Base-by-base conservation (phyloP, 192 early-diverging fungal genomes). In the Chytriomyces hyalinus region DNA sequence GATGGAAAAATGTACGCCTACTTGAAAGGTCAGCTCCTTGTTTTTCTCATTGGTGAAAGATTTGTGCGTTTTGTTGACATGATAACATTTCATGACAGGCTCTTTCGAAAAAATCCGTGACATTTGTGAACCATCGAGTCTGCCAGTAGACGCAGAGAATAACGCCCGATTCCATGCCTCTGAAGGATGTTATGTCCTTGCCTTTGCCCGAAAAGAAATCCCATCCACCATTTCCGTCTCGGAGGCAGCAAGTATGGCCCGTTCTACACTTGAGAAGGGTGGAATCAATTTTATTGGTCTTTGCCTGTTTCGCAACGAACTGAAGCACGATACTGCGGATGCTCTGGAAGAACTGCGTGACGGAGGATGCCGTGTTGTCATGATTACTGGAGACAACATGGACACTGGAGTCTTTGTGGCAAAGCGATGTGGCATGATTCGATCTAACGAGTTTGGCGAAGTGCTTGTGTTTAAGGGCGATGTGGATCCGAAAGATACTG, bases 351-450 rank as follows among this genome's bases (percentile, higher is more conserved):
- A 91, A 65, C 85, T 95, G 45, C 84, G 91, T 59, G 81, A 71
- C 11, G 94, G 92, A 15, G 90, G 86, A 46, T 88, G 87, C 8
- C 86, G 94, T 22, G 86, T 87, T 0, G 91, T 95, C 10, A 95
- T 95, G 94, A 90, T 95, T 64, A 94, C 94, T 1, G 94, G 94
- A 59, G 94, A 95, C 80, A 91, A 91, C 5, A 91, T 89, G 8
- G 83, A 90, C 49, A 95, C 92, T 7, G 93, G 88, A 44, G 84
- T 92, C 10, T 92, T 86, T 67, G 90, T 95, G 77, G 92, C 90
- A 28, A 86, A 87, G 36, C 79, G 87, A 69, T 90, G 88, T 61
- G 90, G 91, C 3, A 87, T 95, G 87, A 84, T 92, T 57, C 80
- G 63, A 47, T 80, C 77, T 2, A 84, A 88, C 60, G 62, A 88